Evolutionary conservation across 1,139 yeast species (phyloP).

Genomic region (Eremothecium gossypii): DNA sequence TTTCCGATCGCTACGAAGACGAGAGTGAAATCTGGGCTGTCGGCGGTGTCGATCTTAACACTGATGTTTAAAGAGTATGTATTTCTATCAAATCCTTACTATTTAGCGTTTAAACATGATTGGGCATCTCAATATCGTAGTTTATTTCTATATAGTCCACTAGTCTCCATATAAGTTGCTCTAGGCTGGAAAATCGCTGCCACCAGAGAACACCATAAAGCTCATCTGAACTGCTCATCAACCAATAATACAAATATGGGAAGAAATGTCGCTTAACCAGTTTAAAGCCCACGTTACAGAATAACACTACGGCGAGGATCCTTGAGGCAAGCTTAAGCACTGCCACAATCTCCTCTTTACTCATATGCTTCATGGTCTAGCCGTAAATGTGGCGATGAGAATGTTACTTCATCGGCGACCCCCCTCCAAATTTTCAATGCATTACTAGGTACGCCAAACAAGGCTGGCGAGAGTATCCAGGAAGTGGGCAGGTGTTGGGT

Average conservation of each 20-base stretch:
- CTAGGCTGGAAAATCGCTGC: constrained; percentile 18
- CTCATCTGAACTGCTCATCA: constrained; percentile 13
- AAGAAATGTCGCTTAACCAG: constrained; percentile 6
- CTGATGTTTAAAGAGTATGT: not conserved
- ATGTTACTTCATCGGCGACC: too few relatives aligned
- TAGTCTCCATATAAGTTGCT: constrained; percentile 19
- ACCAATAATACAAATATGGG: constrained; percentile 9
- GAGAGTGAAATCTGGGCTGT: constrained; percentile 83
- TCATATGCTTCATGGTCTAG: not conserved
- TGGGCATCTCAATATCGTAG: not conserved
- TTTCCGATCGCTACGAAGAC: constrained; percentile 78
- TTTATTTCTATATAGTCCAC: constrained; percentile 16
- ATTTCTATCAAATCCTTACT: not conserved
- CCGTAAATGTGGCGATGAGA: not conserved
- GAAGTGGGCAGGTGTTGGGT: too few relatives aligned
- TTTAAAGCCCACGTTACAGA: constrained; percentile 11
- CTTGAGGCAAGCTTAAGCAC: constrained; percentile 1
- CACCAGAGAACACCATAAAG: constrained; percentile 19
- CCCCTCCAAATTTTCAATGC: too few relatives aligned
- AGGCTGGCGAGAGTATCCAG: too few relatives aligned
- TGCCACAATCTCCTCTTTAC: not conserved
- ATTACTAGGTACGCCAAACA: too few relatives aligned
- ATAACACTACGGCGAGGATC: constrained; percentile 4
- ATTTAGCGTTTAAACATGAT: not conserved
- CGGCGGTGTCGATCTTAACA: constrained; percentile 51